Conservation (phyloP, 768 basidiomycete genomes). For the Rickenella mellea region DNA sequence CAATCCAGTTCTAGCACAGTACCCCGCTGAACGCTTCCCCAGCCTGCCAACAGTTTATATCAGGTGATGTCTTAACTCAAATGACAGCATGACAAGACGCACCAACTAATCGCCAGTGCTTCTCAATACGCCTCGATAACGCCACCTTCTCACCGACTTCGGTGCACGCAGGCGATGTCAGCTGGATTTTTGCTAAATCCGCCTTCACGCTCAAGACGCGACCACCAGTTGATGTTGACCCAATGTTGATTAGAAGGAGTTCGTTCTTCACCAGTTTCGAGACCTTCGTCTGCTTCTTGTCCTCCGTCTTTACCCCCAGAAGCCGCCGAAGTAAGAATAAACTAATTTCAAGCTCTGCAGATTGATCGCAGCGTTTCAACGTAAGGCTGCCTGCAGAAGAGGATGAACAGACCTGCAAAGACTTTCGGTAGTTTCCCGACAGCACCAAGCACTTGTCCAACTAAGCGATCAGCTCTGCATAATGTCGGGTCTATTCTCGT, state of each 20-base stretch:
- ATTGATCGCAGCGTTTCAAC: not conserved
- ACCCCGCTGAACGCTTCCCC: constrained; percentile 80
- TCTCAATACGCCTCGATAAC: constrained; percentile 87
- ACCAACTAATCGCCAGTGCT: constrained; percentile 97
- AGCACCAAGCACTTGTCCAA: constrained; percentile 92
- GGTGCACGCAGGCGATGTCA: constrained; percentile 92
- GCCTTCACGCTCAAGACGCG: constrained; percentile 91
- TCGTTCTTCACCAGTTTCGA: constrained; percentile 88
- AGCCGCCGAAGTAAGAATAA: constrained; percentile 91
- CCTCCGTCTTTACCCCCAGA: constrained; percentile 97
- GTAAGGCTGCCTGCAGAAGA: not conserved
- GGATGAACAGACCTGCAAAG: constrained; percentile 56
- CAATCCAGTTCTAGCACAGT: constrained; percentile 77
- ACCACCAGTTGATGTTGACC: constrained; percentile 94
- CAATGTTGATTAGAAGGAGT: constrained; percentile 93
- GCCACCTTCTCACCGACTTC: constrained; percentile 98
- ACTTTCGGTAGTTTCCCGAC: constrained; percentile 92
- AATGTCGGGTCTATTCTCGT: constrained; percentile 94
- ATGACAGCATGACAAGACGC: constrained; percentile 23
- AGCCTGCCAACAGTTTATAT: constrained; percentile 27
- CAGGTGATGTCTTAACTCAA: constrained; percentile 3
- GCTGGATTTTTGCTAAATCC: constrained; percentile 87
- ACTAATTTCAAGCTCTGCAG: constrained; percentile 78
- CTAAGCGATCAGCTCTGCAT: constrained; percentile 92
- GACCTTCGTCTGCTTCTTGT: constrained; percentile 97